Percentiles rank a stretch among this genome's conserved stretches.
phyloP scores from a whole-genome alignment of 2,329 filamentous ascomycete genomes.

The Hymenoscyphus scutula region DNA sequence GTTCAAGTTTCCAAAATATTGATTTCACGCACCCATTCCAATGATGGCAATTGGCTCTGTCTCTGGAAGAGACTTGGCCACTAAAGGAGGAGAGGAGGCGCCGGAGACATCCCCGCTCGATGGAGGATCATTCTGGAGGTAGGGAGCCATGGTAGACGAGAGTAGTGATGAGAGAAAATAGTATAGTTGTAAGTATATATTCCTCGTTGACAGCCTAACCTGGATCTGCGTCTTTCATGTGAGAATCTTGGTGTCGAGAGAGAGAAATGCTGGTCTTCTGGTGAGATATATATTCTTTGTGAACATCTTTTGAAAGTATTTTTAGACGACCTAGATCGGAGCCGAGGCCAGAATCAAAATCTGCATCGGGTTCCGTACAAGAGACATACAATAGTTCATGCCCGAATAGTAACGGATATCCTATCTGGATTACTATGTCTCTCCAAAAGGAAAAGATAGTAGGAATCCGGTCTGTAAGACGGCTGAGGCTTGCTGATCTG shows the following conservation, averaged over 20 bases:
- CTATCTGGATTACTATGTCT: not conserved
- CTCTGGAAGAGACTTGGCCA: not conserved
- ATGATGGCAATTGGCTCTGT: conserved; percentile 33
- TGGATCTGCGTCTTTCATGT: conserved; percentile 3
- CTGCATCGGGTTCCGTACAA: conserved; percentile 3
- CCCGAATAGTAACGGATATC: conserved; percentile 1
- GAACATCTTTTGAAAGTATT: not conserved
- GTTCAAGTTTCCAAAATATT: not conserved
- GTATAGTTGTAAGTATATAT: conserved; percentile 5
- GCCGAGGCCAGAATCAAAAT: conserved; percentile 1
- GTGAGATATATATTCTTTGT: not conserved
- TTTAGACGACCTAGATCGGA: not conserved
- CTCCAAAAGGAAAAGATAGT: not conserved
- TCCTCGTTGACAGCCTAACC: conserved; percentile 4
- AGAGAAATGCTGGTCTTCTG: not conserved
- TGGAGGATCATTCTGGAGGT: conserved; percentile 3
- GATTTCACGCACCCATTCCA: conserved; percentile 34
- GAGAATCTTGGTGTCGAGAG: not conserved
- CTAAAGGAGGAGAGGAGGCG: not conserved
- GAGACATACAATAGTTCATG: not conserved
- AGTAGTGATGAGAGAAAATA: not conserved
- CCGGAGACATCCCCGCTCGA: conserved; percentile 3
- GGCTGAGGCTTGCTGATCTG: not conserved
- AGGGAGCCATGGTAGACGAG: conserved; percentile 3
- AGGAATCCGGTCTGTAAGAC: conserved; percentile 3